phyloP scores from a whole-genome alignment of 441 rosid species.

The Jatropha multifida region DNA sequence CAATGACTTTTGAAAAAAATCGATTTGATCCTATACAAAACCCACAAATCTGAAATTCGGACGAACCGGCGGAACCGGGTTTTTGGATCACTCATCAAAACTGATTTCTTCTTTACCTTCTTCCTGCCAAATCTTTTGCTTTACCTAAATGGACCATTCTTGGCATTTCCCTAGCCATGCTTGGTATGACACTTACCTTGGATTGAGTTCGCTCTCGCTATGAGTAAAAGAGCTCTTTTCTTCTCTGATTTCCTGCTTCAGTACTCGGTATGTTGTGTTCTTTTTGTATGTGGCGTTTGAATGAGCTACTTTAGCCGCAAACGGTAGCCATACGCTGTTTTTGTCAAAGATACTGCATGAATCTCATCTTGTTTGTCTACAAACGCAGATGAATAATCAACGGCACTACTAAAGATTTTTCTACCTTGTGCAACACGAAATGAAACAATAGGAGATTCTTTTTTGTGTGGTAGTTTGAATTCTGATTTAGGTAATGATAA shows the following conservation, averaged over 20 bases:
- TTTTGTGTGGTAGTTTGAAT: neutral
- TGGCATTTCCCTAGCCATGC: slow-evolving; percentile 75
- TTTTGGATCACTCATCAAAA: too few species aligned
- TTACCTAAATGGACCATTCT: slow-evolving; percentile 58
- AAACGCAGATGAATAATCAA: too few species aligned
- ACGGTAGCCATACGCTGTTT: neutral
- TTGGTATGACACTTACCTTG: slow-evolving; percentile 84
- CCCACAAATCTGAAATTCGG: too few species aligned
- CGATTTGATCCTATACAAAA: too few species aligned
- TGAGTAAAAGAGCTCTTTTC: slow-evolving; percentile 85
- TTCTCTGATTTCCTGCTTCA: slow-evolving; percentile 70
- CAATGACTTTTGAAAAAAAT: too few species aligned
- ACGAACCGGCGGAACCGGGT: too few species aligned
- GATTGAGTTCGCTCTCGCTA: slow-evolving; percentile 69
- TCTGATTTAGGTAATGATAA: neutral
- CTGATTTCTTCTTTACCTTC: too few species aligned
- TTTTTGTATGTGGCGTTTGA: neutral
- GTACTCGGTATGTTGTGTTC: slow-evolving; percentile 58
- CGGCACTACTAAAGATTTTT: too few species aligned
- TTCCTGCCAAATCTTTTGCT: too few species aligned
- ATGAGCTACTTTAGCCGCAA: neutral
- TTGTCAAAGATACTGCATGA: too few species aligned
- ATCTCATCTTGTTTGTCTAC: too few species aligned
- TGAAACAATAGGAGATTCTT: neutral
- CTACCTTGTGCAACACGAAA: too few species aligned